phyloP scores from a whole-genome alignment of 768 basidiomycete species.

The Lentinula sp. region DNA sequence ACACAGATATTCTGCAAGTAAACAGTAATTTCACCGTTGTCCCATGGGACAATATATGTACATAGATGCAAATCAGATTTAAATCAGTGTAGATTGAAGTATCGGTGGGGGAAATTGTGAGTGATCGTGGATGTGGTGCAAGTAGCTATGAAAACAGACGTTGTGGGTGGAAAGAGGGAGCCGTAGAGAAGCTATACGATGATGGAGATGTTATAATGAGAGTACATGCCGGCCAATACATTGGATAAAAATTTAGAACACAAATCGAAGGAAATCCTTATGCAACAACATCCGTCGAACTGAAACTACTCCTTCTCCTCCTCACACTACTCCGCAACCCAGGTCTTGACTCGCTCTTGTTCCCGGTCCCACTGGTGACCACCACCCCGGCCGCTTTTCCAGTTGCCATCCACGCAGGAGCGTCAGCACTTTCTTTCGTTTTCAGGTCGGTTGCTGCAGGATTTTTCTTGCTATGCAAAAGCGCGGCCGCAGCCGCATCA shows the following conservation, averaged over 20 bases:
- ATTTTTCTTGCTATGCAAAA: constrained; percentile 27
- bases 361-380: background rate
- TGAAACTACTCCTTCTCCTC: constrained; percentile 81
- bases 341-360: constrained; percentile 37
- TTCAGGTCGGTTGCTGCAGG: constrained; percentile 33
- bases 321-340: constrained; percentile 63
- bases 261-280: constrained; percentile 20
- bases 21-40: background rate
- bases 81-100: background rate
- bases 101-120: background rate
- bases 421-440: constrained; percentile 76
- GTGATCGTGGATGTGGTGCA: background rate
- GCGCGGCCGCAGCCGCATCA: constrained; percentile 39
- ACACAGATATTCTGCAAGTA: constrained; percentile 63
- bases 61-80: background rate
- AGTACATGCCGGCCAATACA: constrained; percentile 5
- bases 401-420: constrained; percentile 63
- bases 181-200: background rate
- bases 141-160: constrained; percentile 3
- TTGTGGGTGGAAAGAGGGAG: background rate
- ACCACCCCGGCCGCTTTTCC: constrained; percentile 53
- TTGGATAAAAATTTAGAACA: constrained; percentile 12
- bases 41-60: background rate
- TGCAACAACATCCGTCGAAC: constrained; percentile 79
- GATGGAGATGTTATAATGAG: constrained; percentile 4